Conservation (phyloP, 139 green algal species). For the Spirogloea muscicola region DNA sequence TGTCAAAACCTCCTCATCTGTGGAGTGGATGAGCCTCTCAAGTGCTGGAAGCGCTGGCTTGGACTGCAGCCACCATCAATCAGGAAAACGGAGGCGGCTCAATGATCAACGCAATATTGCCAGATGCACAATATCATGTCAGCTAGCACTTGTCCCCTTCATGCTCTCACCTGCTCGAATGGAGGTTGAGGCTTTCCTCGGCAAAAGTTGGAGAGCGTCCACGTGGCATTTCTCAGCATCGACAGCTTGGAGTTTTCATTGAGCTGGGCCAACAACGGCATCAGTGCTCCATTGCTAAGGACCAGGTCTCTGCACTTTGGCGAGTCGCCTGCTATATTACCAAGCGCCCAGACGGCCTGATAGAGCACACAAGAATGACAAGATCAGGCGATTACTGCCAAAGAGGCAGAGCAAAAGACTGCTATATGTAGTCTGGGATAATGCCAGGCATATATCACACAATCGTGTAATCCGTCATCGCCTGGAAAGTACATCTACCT, state of each 20-base stretch:
- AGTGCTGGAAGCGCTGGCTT: slow-evolving; percentile 84
- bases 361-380: no score
- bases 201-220: slow-evolving; percentile 99
- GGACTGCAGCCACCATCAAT: no score
- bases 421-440: no score
- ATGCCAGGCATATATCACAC: no score
- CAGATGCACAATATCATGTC: no score
- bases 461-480: no score
- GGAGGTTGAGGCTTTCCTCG: slow-evolving; percentile 88
- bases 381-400: no score
- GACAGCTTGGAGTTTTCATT: slow-evolving; percentile 85
- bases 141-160: slow-evolving; percentile 9
- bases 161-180: slow-evolving; percentile 71
- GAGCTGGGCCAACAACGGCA: slow-evolving; percentile 88
- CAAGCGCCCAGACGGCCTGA: slow-evolving; percentile 97
- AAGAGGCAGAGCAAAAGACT: no score
- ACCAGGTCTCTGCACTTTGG: slow-evolving; percentile 93
- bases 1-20: slow-evolving; percentile 97
- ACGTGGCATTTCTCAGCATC: slow-evolving; percentile 98
- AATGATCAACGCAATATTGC: no score
- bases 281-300: slow-evolving; percentile 73
- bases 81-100: no score
- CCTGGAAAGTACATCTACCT: no score
- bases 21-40: slow-evolving; percentile 81
- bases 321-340: slow-evolving; percentile 97